phyloP scores from a whole-genome alignment of 2,329 filamentous ascomycete species.

The Fusarium liriodendri region DNA sequence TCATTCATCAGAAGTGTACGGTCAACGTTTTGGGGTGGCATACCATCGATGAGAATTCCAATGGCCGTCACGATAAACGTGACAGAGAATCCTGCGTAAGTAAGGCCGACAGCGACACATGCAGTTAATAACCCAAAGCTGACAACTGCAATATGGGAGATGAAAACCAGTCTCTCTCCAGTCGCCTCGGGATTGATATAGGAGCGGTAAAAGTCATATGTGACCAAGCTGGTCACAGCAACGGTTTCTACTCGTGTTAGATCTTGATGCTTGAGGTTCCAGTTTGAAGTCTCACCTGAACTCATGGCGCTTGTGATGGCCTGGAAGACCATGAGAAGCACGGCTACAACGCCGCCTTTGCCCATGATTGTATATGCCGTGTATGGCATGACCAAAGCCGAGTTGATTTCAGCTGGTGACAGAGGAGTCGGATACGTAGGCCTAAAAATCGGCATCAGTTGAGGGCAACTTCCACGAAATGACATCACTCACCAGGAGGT shows the following conservation, averaged over 20 bases:
- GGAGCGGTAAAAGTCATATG: background rate
- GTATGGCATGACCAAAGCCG: background rate
- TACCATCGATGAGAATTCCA: background rate
- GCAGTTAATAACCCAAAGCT: background rate
- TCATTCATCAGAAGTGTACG: background rate
- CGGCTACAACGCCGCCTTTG: background rate
- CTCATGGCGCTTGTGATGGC: background rate
- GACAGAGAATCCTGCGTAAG: background rate
- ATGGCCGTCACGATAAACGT: background rate
- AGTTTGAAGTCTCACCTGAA: background rate
- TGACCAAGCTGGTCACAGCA: background rate
- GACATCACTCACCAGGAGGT: background rate
- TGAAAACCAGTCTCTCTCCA: background rate
- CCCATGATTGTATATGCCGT: background rate
- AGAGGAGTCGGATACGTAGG: background rate
- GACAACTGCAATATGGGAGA: background rate
- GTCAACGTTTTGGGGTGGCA: background rate
- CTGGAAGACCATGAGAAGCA: background rate
- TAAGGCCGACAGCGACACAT: background rate
- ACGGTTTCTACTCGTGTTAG: background rate
- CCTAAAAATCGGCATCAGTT: background rate
- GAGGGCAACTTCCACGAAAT: fast-evolving
- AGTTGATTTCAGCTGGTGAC: background rate
- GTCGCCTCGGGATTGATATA: background rate
- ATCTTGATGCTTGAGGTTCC: fast-evolving